A percentile compares a stretch with the other conserved stretches of the same genome.
These are phyloP conservation scores for Graphium sp. DNA, from an alignment of 2,329 filamentous ascomycete species.

Conservation along the genomic window DNA sequence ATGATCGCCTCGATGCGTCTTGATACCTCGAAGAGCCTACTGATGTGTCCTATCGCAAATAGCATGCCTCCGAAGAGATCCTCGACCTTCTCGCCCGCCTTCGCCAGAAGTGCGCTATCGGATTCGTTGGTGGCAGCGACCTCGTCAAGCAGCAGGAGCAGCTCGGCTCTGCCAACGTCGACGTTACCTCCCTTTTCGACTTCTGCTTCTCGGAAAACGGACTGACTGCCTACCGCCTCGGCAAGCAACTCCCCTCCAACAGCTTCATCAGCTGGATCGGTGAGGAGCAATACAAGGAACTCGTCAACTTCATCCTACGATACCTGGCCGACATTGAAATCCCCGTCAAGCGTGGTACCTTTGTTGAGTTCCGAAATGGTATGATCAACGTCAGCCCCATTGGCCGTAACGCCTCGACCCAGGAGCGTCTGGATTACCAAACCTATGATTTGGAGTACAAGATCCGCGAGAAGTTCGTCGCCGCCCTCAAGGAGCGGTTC, in stretches of 20 bases:
- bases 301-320: constrained; percentile 61
- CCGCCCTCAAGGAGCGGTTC: constrained; percentile 64
- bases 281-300: constrained; percentile 64
- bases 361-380: constrained; percentile 78
- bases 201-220: constrained; percentile 98
- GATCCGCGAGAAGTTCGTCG: constrained; percentile 62
- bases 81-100: constrained; percentile 62
- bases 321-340: constrained; percentile 75
- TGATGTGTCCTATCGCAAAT: too few species aligned
- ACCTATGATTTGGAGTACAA: constrained; percentile 63
- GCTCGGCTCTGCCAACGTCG: constrained; percentile 47
- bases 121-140: constrained; percentile 86
- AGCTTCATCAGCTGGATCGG: constrained; percentile 89
- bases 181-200: constrained; percentile 82
- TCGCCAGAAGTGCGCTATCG: constrained; percentile 76
- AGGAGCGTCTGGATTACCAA: constrained; percentile 73
- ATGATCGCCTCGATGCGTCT: too few species aligned
- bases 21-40: too few species aligned
- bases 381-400: constrained; percentile 80
- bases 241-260: constrained; percentile 55
- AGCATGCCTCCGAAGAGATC: constrained; percentile 66
- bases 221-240: constrained; percentile 75
- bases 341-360: constrained; percentile 69
- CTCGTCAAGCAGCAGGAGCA: constrained; percentile 92
- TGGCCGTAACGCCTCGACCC: constrained; percentile 66